A percentile compares a stretch with the other conserved stretches of the same genome.
These are phyloP conservation scores for Dissoconium aciculare DNA, from an alignment of 2,329 filamentous ascomycete species.

Conservation along the genomic window DNA sequence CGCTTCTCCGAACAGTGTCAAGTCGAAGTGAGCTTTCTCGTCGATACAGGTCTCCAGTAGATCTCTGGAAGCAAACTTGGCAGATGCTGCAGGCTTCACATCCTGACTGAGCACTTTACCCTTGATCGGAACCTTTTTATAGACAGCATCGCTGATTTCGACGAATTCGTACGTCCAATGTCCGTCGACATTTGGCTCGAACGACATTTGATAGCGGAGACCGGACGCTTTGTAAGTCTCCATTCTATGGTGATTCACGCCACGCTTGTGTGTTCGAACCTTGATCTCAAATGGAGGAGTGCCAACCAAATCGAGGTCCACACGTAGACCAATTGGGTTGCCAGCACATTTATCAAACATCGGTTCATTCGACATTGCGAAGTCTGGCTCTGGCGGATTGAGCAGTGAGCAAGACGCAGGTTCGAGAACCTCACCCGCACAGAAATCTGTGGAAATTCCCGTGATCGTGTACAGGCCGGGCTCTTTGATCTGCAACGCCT, in stretches of 20 bases:
- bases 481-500: constrained; percentile 54
- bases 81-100: constrained; percentile 83
- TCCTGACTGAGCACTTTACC: constrained; percentile 60
- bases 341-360: constrained; percentile 92
- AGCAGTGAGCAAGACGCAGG: constrained; percentile 84
- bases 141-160: constrained; percentile 68
- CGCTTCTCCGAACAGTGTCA: constrained; percentile 63
- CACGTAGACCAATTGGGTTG: constrained; percentile 76
- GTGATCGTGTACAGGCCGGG: constrained; percentile 78
- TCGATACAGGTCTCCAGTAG: constrained; percentile 65
- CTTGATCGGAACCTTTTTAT: constrained; percentile 49
- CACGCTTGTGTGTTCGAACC: constrained; percentile 53
- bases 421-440: constrained; percentile 77
- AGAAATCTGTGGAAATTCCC: constrained; percentile 64
- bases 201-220: constrained; percentile 67
- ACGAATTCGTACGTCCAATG: constrained; percentile 77
- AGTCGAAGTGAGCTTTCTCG: constrained; percentile 58
- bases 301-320: constrained; percentile 79
- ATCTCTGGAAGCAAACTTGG: constrained; percentile 45
- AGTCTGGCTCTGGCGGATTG: constrained; percentile 74
- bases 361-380: constrained; percentile 59
- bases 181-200: constrained; percentile 68
- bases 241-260: constrained; percentile 32
- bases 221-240: constrained; percentile 48
- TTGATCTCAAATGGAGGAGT: constrained; percentile 78